A percentile compares a stretch with the other conserved stretches of the same genome.
These are phyloP conservation scores for Coprinopsis sp. DNA, from an alignment of 768 basidiomycete genomes.

Conservation along the genomic window DNA sequence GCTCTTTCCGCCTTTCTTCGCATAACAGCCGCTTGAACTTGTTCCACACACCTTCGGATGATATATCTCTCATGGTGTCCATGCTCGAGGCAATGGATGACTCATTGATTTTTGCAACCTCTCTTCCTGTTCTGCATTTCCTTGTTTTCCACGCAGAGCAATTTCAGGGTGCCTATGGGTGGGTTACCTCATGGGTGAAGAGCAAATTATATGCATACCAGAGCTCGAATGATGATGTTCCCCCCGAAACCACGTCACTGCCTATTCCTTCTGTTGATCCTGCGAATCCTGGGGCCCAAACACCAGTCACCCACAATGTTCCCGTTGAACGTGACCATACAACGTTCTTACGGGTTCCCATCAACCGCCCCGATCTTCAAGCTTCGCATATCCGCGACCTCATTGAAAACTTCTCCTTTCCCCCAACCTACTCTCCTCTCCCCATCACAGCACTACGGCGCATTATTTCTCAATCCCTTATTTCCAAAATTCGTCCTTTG, in stretches of 20 bases:
- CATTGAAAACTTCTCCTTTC: constrained; percentile 20
- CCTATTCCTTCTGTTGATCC: constrained; percentile 6
- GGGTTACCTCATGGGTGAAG: constrained; percentile 21
- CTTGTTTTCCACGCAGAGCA: constrained; percentile 13
- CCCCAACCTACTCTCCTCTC: constrained; percentile 6
- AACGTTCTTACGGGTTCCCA: constrained; percentile 17
- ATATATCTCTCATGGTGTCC: not conserved
- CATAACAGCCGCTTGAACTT: not conserved
- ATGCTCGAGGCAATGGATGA: constrained; percentile 12
- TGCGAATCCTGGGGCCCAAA: constrained; percentile 7
- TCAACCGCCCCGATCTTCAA: constrained; percentile 17
- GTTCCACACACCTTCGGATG: not conserved
- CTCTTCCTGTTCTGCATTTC: constrained; percentile 3
- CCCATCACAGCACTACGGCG: constrained; percentile 19
- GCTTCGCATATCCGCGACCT: constrained; percentile 12
- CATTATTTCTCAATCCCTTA: constrained; percentile 19
- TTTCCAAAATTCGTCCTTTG: constrained; percentile 12
- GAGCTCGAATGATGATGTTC: too few species aligned
- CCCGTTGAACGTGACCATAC: constrained; percentile 12
- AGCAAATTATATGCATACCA: constrained; percentile 7
- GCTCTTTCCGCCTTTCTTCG: not conserved
- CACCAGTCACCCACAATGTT: constrained; percentile 10
- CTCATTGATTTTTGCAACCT: constrained; percentile 7
- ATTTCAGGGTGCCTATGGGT: constrained; percentile 23
- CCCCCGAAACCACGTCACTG: not conserved